A percentile compares a stretch with the other conserved stretches of the same genome.
These are phyloP conservation scores for Stagonosporopsis cucurbitacearum DNA, from an alignment of 2,329 filamentous ascomycete species.

Conservation along the genomic window DNA sequence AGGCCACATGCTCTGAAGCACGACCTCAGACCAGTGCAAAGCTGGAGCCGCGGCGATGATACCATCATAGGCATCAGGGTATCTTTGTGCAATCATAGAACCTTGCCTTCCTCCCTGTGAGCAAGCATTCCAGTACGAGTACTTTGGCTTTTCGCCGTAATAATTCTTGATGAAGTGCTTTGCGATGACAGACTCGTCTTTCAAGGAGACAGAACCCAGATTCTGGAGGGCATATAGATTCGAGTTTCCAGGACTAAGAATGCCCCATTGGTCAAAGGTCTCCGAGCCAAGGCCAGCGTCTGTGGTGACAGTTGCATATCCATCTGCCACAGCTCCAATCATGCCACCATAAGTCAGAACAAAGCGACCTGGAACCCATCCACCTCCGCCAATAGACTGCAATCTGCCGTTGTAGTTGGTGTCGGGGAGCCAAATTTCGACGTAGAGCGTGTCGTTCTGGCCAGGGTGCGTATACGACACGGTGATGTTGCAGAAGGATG, in stretches of 20 bases:
- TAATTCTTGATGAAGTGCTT: slow-evolving; percentile 26
- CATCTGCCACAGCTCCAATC: slow-evolving; percentile 21
- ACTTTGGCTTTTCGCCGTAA: slow-evolving; percentile 38
- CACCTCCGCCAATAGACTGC: slow-evolving; percentile 26
- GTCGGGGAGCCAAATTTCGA: slow-evolving; percentile 43
- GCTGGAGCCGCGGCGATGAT: slow-evolving; percentile 51
- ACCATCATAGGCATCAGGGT: slow-evolving; percentile 44
- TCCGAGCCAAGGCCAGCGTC: slow-evolving; percentile 26
- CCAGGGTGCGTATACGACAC: slow-evolving; percentile 50
- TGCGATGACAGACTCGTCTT: slow-evolving; percentile 28
- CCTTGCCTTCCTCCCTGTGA: slow-evolving; percentile 43
- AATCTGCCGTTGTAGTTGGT: slow-evolving; percentile 26
- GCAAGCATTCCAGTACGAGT: slow-evolving; percentile 45
- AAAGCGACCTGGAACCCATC: slow-evolving; percentile 31
- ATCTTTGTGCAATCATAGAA: slow-evolving; percentile 35
- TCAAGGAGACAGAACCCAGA: slow-evolving; percentile 38
- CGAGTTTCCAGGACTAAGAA: slow-evolving; percentile 25
- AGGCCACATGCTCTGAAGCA: no score
- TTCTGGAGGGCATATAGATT: slow-evolving; percentile 35
- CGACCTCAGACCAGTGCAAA: slow-evolving; percentile 50
- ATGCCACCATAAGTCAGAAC: slow-evolving; percentile 12
- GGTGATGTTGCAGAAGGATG: slow-evolving; percentile 49
- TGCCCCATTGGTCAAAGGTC: slow-evolving; percentile 5
- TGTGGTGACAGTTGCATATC: slow-evolving; percentile 28
- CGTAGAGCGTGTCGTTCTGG: slow-evolving; percentile 43